Percentiles rank a stretch among this genome's conserved stretches.
These are phyloP conservation scores for Chaetoceros tenuissimus DNA, from an alignment of 108 stramenopile genomes.

Conservation along the genomic window DNA sequence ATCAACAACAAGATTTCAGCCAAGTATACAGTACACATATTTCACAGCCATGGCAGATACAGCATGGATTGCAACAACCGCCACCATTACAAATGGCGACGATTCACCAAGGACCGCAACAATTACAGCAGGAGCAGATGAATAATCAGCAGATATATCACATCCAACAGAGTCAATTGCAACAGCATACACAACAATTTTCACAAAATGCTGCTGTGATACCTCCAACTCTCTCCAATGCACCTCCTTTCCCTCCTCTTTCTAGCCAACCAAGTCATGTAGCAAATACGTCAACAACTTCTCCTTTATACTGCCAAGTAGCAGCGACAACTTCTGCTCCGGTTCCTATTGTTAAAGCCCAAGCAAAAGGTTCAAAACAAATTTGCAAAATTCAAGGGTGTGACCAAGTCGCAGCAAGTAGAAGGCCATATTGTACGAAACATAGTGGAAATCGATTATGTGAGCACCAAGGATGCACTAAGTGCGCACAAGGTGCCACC, in stretches of 20 bases:
- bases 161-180: too few relatives aligned
- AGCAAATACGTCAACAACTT: not conserved
- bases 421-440: slow-evolving; percentile 61
- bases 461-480: slow-evolving; percentile 66
- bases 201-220: slow-evolving; percentile 2
- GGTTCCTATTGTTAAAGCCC: slow-evolving; percentile 7
- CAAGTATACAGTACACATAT: too few relatives aligned
- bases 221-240: slow-evolving; percentile 1
- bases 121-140: slow-evolving; percentile 5
- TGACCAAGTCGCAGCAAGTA: slow-evolving; percentile 34
- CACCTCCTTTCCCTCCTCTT: slow-evolving; percentile 8
- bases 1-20: too few relatives aligned
- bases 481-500: slow-evolving; percentile 88
- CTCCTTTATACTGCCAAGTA: too few relatives aligned
- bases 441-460: slow-evolving; percentile 83
- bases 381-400: slow-evolving; percentile 81
- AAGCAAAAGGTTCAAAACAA: not conserved
- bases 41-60: slow-evolving; percentile 13
- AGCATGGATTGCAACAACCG: not conserved
- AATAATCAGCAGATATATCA: too few relatives aligned
- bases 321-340: too few relatives aligned
- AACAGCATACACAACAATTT: slow-evolving; percentile 10
- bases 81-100: slow-evolving; percentile 4
- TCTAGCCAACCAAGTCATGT: not conserved
- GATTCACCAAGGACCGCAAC: slow-evolving; percentile 9